Conservation (phyloP, 345 rosid genomes). For the Camelina hispida region DNA sequence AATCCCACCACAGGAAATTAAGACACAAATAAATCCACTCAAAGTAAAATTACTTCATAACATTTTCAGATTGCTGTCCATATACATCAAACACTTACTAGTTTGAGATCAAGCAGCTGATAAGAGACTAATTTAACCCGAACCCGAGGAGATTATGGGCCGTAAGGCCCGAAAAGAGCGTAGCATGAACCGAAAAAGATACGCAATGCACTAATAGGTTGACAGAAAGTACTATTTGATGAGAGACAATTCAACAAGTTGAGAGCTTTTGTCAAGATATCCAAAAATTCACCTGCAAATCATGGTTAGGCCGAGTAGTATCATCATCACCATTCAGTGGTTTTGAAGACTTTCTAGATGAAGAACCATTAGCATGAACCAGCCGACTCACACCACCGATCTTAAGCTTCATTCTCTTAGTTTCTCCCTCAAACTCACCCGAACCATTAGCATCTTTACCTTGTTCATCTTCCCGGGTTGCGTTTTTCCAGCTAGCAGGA, state of each 20-base stretch:
- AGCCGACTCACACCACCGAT: conserved; percentile 65
- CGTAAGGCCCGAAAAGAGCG: conserved; percentile 10
- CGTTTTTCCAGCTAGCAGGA: conserved; percentile 68
- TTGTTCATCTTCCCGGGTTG: conserved; percentile 44
- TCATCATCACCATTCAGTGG: conserved; percentile 41
- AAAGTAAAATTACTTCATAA: conserved; percentile 25
- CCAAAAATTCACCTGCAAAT: conserved; percentile 54
- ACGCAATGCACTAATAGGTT: conserved; percentile 23
- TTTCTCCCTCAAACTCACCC: conserved; percentile 55
- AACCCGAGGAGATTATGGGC: conserved; percentile 29
- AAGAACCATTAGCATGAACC: conserved; percentile 62
- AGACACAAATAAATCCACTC: conserved; percentile 28
- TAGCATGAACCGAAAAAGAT: conserved; percentile 20
- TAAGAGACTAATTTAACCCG: conserved; percentile 3
- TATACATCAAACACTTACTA: conserved; percentile 27
- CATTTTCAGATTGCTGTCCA: conserved; percentile 18
- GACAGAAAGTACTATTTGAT: conserved; percentile 10
- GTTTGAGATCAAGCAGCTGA: conserved; percentile 9
- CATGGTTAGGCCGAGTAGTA: conserved; percentile 46
- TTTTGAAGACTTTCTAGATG: conserved; percentile 49
- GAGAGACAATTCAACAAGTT: conserved; percentile 5
- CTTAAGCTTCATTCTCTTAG: conserved; percentile 66
- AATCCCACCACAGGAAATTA: conserved; percentile 11
- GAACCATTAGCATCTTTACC: conserved; percentile 35
- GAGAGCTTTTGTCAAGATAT: conserved; percentile 10